phyloP scores from a whole-genome alignment of 768 basidiomycete species.

The Pluteus cervinus region DNA sequence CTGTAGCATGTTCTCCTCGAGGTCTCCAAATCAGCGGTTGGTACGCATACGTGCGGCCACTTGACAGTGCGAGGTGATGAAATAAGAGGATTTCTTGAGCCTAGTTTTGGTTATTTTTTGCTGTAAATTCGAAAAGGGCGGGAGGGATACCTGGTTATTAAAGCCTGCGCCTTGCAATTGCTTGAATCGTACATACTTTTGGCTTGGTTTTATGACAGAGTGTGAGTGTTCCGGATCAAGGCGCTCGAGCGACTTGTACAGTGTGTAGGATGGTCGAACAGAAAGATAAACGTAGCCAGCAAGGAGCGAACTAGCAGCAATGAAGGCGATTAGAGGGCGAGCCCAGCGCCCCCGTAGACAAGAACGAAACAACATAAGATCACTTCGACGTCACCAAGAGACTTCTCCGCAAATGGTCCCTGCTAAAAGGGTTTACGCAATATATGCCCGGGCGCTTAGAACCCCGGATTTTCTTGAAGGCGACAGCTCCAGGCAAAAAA shows the following conservation, averaged over 20 bases:
- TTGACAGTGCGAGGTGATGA: conserved; percentile 37
- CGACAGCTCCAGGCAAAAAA: too few species aligned
- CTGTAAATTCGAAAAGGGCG: too few species aligned
- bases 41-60: conserved; percentile 35
- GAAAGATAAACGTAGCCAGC: conserved; percentile 27
- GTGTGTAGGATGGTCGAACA: conserved; percentile 29
- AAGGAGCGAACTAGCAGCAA: conserved; percentile 12
- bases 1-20: conserved; percentile 30
- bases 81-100: conserved; percentile 40
- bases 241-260: conserved; percentile 27
- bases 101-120: too few species aligned
- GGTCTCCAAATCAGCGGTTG: conserved; percentile 42
- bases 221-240: conserved; percentile 25
- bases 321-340: conserved; percentile 11
- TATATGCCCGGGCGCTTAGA: too few species aligned
- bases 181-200: conserved; percentile 36
- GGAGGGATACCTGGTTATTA: conserved; percentile 34
- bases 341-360: conserved; percentile 2
- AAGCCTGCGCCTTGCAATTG: conserved; percentile 45
- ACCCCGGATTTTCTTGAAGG: too few species aligned
- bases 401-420: too few species aligned
- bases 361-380: neutral
- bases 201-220: conserved; percentile 16
- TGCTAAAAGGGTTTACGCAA: too few species aligned
- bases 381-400: conserved; percentile 1